phyloP scores from a whole-genome alignment of 2,329 filamentous ascomycete species.

The Periconia sp. region DNA sequence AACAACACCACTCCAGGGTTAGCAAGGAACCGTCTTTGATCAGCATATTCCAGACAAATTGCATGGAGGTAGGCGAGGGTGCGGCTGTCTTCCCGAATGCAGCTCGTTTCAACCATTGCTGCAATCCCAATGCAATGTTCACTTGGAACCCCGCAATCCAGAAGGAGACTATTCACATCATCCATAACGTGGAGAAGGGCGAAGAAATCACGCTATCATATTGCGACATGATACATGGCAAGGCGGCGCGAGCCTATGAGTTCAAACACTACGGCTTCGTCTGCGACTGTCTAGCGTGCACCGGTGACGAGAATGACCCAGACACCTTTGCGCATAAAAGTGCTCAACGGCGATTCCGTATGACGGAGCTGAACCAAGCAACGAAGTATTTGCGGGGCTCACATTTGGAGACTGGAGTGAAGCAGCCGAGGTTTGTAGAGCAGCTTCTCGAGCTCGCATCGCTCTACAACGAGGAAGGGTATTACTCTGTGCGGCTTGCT shows the following conservation, averaged over 20 bases:
- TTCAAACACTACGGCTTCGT: slow-evolving; percentile 45
- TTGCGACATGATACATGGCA: slow-evolving; percentile 41
- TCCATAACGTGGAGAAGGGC: slow-evolving; percentile 38
- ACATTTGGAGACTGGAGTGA: slow-evolving; percentile 17
- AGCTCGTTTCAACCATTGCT: slow-evolving; percentile 51
- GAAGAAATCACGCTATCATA: slow-evolving; percentile 49
- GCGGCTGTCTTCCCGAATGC: slow-evolving; percentile 45
- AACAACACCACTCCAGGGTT: slow-evolving; percentile 40
- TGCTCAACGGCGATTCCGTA: slow-evolving; percentile 34
- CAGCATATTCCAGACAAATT: slow-evolving; percentile 51
- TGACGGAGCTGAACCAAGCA: slow-evolving; percentile 43
- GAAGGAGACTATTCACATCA: slow-evolving; percentile 42
- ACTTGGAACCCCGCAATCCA: slow-evolving; percentile 38
- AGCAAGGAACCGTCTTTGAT: slow-evolving; percentile 24
- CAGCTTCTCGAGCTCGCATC: slow-evolving; percentile 36
- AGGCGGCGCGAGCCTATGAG: slow-evolving; percentile 34
- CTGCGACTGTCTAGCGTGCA: slow-evolving; percentile 47
- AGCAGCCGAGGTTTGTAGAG: slow-evolving; percentile 18
- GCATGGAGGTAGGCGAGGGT: slow-evolving; percentile 42
- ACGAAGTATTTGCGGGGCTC: slow-evolving; percentile 22
- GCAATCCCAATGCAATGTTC: slow-evolving; percentile 48
- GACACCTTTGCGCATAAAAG: slow-evolving; percentile 32
- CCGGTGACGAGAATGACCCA: slow-evolving; percentile 34
- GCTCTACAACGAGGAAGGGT: slow-evolving; percentile 33
- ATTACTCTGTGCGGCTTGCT: slow-evolving; percentile 29